These are phyloP conservation scores for Wolfiporia cocos DNA, from an alignment of 1,284 basidiomycete genomes.

Conservation along the genomic window DNA sequence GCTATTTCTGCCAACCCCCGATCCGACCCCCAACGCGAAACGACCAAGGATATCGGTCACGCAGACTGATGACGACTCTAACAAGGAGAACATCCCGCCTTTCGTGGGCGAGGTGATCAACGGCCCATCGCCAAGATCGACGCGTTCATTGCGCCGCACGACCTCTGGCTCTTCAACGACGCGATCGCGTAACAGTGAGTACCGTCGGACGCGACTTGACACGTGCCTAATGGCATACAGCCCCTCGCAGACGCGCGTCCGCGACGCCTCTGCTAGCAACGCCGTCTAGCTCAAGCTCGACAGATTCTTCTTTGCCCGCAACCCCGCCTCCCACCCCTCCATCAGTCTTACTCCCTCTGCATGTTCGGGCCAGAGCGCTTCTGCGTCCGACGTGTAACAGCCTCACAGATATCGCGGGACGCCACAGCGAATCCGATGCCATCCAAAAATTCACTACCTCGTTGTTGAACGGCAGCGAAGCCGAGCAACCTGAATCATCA, in stretches of 20 bases:
- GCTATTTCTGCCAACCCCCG: conserved; percentile 42
- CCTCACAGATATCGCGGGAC: conserved; percentile 51
- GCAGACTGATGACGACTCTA: conserved; percentile 44
- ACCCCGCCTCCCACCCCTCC: conserved; percentile 62
- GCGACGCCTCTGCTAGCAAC: conserved; percentile 30
- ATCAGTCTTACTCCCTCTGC: conserved; percentile 44
- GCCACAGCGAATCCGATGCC: conserved; percentile 49
- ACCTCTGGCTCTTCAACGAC: conserved; percentile 40
- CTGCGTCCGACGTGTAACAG: conserved; percentile 64
- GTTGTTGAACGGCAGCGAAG: conserved; percentile 32
- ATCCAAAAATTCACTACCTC: conserved; percentile 53
- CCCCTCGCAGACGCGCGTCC: conserved; percentile 41
- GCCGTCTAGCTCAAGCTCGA: too few species aligned
- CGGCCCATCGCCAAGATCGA: conserved; percentile 29
- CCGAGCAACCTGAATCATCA: conserved; percentile 26
- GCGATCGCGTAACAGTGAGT: conserved; percentile 24
- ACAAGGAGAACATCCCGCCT: conserved; percentile 76
- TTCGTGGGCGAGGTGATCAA: conserved; percentile 33
- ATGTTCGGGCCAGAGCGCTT: conserved; percentile 59
- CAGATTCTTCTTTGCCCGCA: conserved; percentile 33
- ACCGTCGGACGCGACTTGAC: conserved; percentile 5
- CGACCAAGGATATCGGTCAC: conserved; percentile 43
- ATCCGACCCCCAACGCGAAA: conserved; percentile 59
- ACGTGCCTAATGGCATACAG: conserved; percentile 16
- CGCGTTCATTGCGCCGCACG: conserved; percentile 42